These are phyloP conservation scores for Monoraphidium neglectum DNA, from an alignment of 139 green algal genomes.

Conservation along the genomic window DNA sequence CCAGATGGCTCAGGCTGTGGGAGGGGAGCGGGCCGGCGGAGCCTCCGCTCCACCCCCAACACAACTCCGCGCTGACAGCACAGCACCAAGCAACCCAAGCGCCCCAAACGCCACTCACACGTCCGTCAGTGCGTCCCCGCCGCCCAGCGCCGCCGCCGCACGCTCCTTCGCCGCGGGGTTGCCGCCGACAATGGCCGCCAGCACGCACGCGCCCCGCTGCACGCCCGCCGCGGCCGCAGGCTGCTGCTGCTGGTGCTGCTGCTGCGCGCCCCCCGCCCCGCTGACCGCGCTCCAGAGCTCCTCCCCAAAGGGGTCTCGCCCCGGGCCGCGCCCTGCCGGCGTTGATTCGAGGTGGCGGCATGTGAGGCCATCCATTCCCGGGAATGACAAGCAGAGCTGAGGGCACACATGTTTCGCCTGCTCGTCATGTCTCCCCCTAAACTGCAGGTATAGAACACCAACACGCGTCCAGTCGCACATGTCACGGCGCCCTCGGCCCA, in stretches of 20 bases:
- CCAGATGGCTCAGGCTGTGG: background rate
- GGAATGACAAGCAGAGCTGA: too few relatives aligned
- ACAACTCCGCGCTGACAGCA: background rate
- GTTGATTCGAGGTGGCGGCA: too few relatives aligned
- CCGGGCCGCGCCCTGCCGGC: background rate
- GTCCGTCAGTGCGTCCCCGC: background rate
- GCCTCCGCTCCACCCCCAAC: background rate
- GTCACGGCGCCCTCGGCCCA: too few relatives aligned
- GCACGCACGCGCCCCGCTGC: slow-evolving; percentile 2
- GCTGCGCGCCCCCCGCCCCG: background rate
- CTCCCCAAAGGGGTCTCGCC: background rate
- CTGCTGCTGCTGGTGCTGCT: background rate
- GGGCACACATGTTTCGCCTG: too few relatives aligned
- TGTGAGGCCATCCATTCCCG: too few relatives aligned
- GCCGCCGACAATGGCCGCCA: background rate
- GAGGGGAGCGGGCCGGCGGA: background rate
- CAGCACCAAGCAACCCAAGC: background rate
- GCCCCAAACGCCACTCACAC: background rate
- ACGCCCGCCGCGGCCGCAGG: slow-evolving; percentile 1
- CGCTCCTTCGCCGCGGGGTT: background rate
- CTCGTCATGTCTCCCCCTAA: too few relatives aligned
- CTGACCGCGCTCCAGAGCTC: slow-evolving; percentile 6
- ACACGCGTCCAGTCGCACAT: too few relatives aligned
- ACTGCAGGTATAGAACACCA: too few relatives aligned
- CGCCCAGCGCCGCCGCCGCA: background rate